Conservation (phyloP, 164 flowering plant species). For the Litsea cubeba region DNA sequence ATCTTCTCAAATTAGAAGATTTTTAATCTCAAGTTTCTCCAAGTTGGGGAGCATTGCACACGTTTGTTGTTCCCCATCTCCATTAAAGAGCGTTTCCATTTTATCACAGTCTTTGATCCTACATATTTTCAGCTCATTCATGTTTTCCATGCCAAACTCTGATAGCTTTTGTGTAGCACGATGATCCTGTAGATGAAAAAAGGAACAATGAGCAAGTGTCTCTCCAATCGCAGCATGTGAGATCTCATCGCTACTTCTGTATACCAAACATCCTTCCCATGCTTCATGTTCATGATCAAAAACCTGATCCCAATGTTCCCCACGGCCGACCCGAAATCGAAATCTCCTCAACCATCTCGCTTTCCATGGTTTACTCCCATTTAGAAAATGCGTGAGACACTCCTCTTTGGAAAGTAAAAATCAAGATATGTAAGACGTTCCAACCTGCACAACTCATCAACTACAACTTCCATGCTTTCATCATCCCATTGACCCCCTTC, state of each 20-base stretch:
- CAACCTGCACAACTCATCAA: constrained; percentile 8
- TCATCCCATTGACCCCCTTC: constrained; percentile 11
- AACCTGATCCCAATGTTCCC: too few relatives aligned
- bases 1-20: not conserved
- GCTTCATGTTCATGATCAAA: not conserved
- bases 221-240: not conserved
- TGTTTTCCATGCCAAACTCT: not conserved
- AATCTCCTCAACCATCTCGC: not conserved
- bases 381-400: not conserved
- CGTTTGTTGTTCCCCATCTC: not conserved
- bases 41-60: not conserved
- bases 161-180: not conserved
- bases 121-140: not conserved
- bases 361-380: not conserved
- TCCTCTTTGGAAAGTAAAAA: constrained; percentile 11
- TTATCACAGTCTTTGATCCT: not conserved
- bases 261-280: not conserved
- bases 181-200: not conserved
- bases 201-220: not conserved
- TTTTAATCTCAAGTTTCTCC: not conserved
- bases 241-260: not conserved
- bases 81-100: not conserved
- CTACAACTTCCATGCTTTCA: not conserved
- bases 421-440: not conserved
- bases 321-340: constrained; percentile 4